Conservation (phyloP, 1,284 basidiomycete genomes). For the Violaceomyces palustris region DNA sequence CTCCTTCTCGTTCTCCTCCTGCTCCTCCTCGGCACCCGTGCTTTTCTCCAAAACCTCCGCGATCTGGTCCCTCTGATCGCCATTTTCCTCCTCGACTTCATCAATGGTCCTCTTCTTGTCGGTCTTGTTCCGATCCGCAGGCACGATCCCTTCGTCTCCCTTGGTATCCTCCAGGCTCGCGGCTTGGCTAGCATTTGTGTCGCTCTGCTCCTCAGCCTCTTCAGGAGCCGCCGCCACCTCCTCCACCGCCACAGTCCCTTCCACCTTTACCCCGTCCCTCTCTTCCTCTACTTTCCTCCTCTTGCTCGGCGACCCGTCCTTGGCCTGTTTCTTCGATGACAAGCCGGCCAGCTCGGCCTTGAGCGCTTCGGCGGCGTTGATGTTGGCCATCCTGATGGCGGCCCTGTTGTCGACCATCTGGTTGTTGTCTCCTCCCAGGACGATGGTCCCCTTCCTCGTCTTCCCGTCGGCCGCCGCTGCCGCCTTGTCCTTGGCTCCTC, state of each 20-base stretch:
- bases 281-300: slow-evolving; percentile 21
- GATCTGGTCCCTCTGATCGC: no score
- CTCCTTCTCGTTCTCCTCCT: slow-evolving; percentile 15
- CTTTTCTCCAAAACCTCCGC: neutral
- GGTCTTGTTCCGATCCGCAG: neutral
- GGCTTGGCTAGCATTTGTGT: slow-evolving; percentile 12
- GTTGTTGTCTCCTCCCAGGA: slow-evolving; percentile 41
- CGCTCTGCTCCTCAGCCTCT: slow-evolving; percentile 12
- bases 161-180: slow-evolving; percentile 1
- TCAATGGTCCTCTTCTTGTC: neutral
- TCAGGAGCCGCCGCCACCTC: slow-evolving; percentile 17
- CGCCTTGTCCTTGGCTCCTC: slow-evolving; percentile 1
- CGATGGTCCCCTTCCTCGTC: slow-evolving; percentile 23
- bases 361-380: slow-evolving; percentile 87
- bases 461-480: slow-evolving; percentile 46
- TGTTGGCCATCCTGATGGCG: slow-evolving; percentile 72
- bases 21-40: slow-evolving; percentile 17
- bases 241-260: slow-evolving; percentile 9
- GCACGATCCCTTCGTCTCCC: neutral
- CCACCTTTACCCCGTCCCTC: neutral
- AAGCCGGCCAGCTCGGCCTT: slow-evolving; percentile 82
- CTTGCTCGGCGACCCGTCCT: slow-evolving; percentile 15
- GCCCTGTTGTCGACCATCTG: slow-evolving; percentile 40
- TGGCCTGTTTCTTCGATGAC: no score
- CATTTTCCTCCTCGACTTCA: neutral